Base-by-base conservation (phyloP, 2,329 filamentous ascomycete species). In the Rutstroemia sp. region DNA sequence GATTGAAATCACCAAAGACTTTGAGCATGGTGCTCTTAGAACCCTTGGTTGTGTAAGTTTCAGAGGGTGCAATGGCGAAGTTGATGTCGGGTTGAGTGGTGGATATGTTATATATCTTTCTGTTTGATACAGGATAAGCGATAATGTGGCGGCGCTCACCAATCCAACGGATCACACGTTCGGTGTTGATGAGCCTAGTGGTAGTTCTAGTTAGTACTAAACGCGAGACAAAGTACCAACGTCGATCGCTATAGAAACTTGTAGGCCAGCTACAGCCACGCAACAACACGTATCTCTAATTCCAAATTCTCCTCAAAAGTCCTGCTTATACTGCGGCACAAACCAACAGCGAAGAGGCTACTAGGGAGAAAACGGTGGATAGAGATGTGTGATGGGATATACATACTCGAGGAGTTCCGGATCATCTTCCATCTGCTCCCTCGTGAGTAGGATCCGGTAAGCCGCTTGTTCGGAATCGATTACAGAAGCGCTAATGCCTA, bases 131-230 rank as follows among this genome's bases (percentile, higher is more conserved):
- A 0, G 87, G 84, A 68, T 92, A 92, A 0, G 86, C 86, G 63
- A 92, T 88, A 69, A 90, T 87, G 70, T 92, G 88, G 1, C 86
- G 79, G 63, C 80, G 81, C 67, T 84, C 83, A 34, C 88, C 88
- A 52, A 92, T 86, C 88, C 87, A 92, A 50, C 88, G 80, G 41
- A 83, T 85, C 4, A 86, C 86, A 49, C 78, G 75, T 64, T 89
- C 80, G 49, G 78, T 76, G 63, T 88, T 81, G 23, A 91, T 75
- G 9, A 91, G 30, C 30, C 30, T 34, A 34, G 9, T 4, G 10
- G 10, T 12, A 34, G 3, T 34, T 14, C 30, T 34, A 3, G 4
- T 34, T 34, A 34, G 30, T 34, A 3, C 4, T 34, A 9, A 12
- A 12, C 30, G 30, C 30, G 30, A 10, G 30, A 34, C 10, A 14